Evolutionary conservation across 148 eudicot species (phyloP).

Genomic region (Heliosperma pusillum): DNA sequence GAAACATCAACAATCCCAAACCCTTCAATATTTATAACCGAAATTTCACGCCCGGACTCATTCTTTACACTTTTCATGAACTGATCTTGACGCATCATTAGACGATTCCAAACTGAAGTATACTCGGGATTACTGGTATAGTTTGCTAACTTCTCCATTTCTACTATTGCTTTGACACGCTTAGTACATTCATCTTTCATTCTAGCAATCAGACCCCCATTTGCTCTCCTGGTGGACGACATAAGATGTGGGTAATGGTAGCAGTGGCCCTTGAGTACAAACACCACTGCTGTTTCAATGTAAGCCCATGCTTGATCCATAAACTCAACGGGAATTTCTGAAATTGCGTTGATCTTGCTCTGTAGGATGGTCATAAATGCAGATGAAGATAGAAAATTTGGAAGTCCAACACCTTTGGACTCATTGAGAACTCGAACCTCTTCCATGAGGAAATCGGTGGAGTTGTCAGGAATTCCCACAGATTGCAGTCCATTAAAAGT

Average conservation of each 20-base stretch:
- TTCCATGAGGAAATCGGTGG: constrained; percentile 30
- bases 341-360: constrained; percentile 36
- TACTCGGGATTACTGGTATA: constrained; percentile 45
- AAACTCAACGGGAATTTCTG: constrained; percentile 31
- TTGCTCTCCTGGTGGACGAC: constrained; percentile 20
- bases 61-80: constrained; percentile 27
- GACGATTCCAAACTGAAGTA: constrained; percentile 19
- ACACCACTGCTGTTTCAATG: constrained; percentile 25
- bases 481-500: constrained; percentile 28
- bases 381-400: constrained; percentile 50
- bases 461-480: background rate
- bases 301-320: constrained; percentile 33
- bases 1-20: too few relatives aligned
- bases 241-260: constrained; percentile 35
- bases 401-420: constrained; percentile 43
- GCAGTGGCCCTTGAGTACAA: constrained; percentile 28
- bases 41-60: too few relatives aligned
- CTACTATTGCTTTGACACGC: constrained; percentile 25
- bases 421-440: constrained; percentile 47
- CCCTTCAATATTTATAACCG: constrained; percentile 23
- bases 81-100: constrained; percentile 19
- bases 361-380: constrained; percentile 38
- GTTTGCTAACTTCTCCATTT: constrained; percentile 30
- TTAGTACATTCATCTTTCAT: constrained; percentile 26
- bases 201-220: constrained; percentile 20